A percentile compares a stretch with the other conserved stretches of the same genome.
Conservation (phyloP, 768 basidiomycete species). For the Exidia glandulosa region DNA sequence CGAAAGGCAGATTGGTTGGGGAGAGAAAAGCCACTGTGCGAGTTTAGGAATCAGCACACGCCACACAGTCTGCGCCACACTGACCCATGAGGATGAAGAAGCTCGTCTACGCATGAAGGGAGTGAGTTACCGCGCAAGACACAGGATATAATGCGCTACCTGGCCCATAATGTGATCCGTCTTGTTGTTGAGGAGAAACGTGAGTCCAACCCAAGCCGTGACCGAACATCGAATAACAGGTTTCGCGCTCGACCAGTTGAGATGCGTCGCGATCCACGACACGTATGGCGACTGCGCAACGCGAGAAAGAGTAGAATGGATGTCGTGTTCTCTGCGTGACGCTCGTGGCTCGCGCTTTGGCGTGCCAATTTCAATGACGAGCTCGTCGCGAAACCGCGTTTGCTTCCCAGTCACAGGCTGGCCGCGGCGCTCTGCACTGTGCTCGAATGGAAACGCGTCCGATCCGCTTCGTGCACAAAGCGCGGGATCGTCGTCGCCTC, state of each 20-base stretch:
- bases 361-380: no score
- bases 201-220: constrained; percentile 46
- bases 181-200: constrained; percentile 47
- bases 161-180: constrained; percentile 44
- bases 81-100: constrained; percentile 56
- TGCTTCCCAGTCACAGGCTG: no score
- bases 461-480: no score
- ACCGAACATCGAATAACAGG: constrained; percentile 52
- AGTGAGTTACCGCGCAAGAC: background rate
- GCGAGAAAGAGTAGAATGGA: no score
- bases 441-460: no score
- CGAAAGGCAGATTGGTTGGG: constrained; percentile 57
- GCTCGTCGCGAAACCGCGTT: no score
- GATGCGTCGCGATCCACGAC: background rate
- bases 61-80: background rate
- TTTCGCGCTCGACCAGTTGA: constrained; percentile 21
- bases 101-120: constrained; percentile 33
- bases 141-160: constrained; percentile 27
- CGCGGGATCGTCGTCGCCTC: no score
- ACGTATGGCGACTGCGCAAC: background rate
- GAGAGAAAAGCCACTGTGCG: constrained; percentile 47
- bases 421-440: no score
- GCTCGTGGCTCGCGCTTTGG: no score
- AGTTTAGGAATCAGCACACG: background rate
- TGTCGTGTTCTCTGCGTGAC: no score